Evolutionary conservation across 306 rosid genomes (phyloP).

Genomic region (Parietaria judaica): DNA sequence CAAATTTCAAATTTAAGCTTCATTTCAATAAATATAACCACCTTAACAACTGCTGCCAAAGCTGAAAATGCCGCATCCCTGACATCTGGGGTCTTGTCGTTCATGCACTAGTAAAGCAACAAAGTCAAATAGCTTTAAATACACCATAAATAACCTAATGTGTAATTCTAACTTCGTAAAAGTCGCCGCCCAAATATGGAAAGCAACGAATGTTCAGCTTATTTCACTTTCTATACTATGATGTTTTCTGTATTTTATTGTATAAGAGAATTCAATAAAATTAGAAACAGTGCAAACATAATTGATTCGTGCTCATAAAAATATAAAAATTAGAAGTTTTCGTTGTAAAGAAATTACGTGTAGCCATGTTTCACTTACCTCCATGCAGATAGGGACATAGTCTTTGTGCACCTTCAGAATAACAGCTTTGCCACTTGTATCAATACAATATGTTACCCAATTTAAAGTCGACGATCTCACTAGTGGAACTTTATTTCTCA

Average conservation of each 20-base stretch:
- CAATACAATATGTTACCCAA: constrained; percentile 92
- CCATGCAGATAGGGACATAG: constrained; percentile 94
- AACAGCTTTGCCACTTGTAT: constrained; percentile 72
- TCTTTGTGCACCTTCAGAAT: constrained; percentile 84
- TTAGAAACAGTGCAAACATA: too few species aligned
- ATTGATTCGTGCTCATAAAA: too few species aligned
- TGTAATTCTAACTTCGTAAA: not conserved
- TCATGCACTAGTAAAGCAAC: constrained; percentile 52
- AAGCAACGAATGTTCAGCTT: too few species aligned
- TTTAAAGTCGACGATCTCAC: constrained; percentile 79
- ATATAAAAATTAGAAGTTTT: not conserved
- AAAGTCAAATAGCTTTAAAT: constrained; percentile 13
- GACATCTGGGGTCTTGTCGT: constrained; percentile 95
- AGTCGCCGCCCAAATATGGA: not conserved
- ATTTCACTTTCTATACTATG: too few species aligned
- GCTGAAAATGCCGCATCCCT: constrained; percentile 97
- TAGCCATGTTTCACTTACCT: constrained; percentile 49
- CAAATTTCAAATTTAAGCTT: not conserved
- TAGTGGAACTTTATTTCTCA: constrained; percentile 94
- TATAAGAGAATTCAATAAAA: too few species aligned
- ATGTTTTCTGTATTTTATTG: too few species aligned
- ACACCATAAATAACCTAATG: not conserved
- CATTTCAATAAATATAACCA: constrained; percentile 8
- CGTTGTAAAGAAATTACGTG: not conserved
- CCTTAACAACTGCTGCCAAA: constrained; percentile 94